phyloP scores from a whole-genome alignment of 495 filamentous ascomycete species.

The Parachaetomium inaequale region DNA sequence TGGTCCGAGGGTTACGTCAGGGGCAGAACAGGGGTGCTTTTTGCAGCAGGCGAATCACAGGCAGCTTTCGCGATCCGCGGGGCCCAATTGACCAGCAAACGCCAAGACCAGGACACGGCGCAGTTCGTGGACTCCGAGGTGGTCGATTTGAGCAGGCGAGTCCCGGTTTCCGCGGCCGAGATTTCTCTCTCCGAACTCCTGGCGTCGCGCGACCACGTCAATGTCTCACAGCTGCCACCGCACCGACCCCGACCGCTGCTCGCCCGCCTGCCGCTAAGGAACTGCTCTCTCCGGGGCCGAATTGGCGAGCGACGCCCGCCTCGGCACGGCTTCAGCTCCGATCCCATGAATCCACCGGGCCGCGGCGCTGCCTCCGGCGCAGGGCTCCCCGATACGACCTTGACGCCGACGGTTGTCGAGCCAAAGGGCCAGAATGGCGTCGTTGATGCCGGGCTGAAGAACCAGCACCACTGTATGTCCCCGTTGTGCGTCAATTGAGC shows the following conservation, averaged over 20 bases:
- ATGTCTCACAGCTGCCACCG: conserved; percentile 4
- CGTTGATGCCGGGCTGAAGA: conserved; percentile 70
- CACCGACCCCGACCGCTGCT: not conserved
- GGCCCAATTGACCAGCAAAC: too few relatives aligned
- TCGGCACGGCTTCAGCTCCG: conserved; percentile 9
- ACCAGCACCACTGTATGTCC: conserved; percentile 69
- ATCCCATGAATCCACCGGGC: conserved; percentile 28
- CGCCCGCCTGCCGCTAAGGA: not conserved
- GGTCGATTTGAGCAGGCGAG: not conserved
- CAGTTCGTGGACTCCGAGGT: not conserved
- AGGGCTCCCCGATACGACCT: conserved; percentile 24
- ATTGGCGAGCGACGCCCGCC: not conserved
- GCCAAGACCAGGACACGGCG: not conserved
- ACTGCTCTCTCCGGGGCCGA: conserved; percentile 2
- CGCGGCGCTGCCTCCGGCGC: conserved; percentile 33
- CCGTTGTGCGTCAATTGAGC: conserved; percentile 1
- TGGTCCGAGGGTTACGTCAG: too few relatives aligned
- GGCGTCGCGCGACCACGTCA: not conserved
- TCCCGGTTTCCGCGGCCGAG: not conserved
- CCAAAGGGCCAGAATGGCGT: conserved; percentile 30
- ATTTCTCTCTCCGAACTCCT: not conserved
- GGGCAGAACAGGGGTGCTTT: too few relatives aligned
- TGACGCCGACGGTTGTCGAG: conserved; percentile 19
- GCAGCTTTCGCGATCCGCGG: too few relatives aligned
- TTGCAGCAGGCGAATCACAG: too few relatives aligned